Evolutionary conservation across 2,329 filamentous ascomycete genomes (phyloP).

Genomic region (Lecanicillium sp.): DNA sequence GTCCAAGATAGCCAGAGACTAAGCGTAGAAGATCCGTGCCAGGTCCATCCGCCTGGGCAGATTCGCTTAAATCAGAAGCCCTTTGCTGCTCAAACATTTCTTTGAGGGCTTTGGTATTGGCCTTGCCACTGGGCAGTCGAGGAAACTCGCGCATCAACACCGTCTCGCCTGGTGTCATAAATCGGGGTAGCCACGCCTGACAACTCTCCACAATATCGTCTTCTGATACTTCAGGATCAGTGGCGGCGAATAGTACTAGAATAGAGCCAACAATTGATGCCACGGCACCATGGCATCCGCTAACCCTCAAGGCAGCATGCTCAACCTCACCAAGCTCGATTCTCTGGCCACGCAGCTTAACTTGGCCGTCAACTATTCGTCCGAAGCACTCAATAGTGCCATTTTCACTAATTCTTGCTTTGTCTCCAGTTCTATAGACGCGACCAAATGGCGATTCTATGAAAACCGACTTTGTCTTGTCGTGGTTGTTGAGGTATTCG

Average conservation of each 20-base stretch:
- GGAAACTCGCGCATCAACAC: conserved; percentile 59
- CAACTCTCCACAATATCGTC: conserved; percentile 51
- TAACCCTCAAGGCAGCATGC: conserved; percentile 54
- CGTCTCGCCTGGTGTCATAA: conserved; percentile 76
- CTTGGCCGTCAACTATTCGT: conserved; percentile 70
- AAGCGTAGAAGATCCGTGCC: too few species aligned
- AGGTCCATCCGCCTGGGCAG: too few species aligned
- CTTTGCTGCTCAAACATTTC: conserved; percentile 30
- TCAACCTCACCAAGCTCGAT: conserved; percentile 76
- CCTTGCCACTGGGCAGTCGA: conserved; percentile 73
- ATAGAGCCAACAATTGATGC: conserved; percentile 60
- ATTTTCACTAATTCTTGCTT: conserved; percentile 58
- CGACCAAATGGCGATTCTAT: conserved; percentile 59
- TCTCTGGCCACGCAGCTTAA: conserved; percentile 79
- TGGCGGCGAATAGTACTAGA: conserved; percentile 68
- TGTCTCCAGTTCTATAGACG: conserved; percentile 81
- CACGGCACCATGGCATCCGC: conserved; percentile 56
- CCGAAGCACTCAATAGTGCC: conserved; percentile 78
- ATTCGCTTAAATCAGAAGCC: too few species aligned
- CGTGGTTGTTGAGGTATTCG: conserved; percentile 73
- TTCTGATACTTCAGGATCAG: conserved; percentile 29
- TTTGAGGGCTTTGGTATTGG: conserved; percentile 61
- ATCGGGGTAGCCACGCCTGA: conserved; percentile 67
- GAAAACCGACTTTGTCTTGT: conserved; percentile 68
- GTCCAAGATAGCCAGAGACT: too few species aligned